Conservation (phyloP, 2,329 filamentous ascomycete species). For the Ascochyta viciae-villosae region DNA sequence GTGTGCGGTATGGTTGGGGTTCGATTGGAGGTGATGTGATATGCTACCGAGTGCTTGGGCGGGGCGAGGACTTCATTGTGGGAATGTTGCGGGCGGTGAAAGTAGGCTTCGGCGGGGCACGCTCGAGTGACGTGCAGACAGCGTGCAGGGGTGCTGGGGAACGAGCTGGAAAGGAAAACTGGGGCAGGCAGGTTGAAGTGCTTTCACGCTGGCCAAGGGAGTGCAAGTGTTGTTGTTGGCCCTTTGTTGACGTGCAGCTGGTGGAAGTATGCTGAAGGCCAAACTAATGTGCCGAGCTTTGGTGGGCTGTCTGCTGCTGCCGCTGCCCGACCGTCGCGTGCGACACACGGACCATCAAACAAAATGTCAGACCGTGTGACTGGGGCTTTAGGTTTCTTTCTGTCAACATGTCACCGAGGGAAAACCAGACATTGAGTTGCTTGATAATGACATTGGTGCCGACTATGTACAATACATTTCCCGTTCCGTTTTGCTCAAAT, state of each 20-base stretch:
- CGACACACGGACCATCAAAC: slow-evolving; percentile 14
- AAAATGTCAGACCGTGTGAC: not conserved
- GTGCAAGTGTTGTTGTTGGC: not conserved
- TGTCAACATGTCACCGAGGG: not conserved
- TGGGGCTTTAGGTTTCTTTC: not conserved
- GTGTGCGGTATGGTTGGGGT: slow-evolving; percentile 29
- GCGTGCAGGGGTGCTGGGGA: slow-evolving; percentile 22
- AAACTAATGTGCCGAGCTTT: slow-evolving; percentile 14
- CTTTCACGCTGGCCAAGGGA: not conserved
- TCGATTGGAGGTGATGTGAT: slow-evolving; percentile 20
- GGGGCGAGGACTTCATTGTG: slow-evolving; percentile 43
- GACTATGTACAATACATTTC: slow-evolving; percentile 5
- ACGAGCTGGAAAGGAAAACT: slow-evolving; percentile 8
- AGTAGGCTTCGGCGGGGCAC: slow-evolving; percentile 39
- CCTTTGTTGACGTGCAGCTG: slow-evolving; percentile 11
- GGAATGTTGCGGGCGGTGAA: slow-evolving; percentile 47
- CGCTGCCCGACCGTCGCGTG: slow-evolving; percentile 16
- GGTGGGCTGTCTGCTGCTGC: slow-evolving; percentile 13
- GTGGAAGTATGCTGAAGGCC: slow-evolving; percentile 9
- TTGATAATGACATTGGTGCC: not conserved
- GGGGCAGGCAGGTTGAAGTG: slow-evolving; percentile 5
- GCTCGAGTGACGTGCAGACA: slow-evolving; percentile 32
- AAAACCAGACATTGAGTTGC: not conserved
- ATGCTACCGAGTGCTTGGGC: slow-evolving; percentile 47
- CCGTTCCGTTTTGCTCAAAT: not conserved